phyloP scores from a whole-genome alignment of 2,329 filamentous ascomycete genomes.

The Hirsutella rhossiliensis region DNA sequence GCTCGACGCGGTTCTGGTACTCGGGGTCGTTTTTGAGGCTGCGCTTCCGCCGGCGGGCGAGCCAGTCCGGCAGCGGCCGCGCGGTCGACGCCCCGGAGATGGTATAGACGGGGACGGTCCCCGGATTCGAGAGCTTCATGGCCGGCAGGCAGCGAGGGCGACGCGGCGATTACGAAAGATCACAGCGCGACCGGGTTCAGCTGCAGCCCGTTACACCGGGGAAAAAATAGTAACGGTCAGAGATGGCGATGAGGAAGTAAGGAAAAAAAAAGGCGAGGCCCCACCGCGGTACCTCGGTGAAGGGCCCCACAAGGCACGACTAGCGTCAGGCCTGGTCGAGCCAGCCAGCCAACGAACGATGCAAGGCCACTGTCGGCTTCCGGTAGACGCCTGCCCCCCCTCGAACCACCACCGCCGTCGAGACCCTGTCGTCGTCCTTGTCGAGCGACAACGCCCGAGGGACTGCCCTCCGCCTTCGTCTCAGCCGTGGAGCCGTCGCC shows the following conservation, averaged over 20 bases:
- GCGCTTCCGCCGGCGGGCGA: slow-evolving; percentile 77
- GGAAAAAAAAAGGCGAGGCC: slow-evolving; percentile 2
- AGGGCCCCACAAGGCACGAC: background rate
- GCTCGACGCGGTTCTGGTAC: slow-evolving; percentile 85
- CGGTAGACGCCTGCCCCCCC: background rate
- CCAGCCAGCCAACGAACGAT: background rate
- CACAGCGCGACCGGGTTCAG: background rate
- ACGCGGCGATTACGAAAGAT: background rate
- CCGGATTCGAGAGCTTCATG: slow-evolving; percentile 77
- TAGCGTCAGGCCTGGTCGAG: slow-evolving; percentile 6
- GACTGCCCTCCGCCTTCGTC: background rate
- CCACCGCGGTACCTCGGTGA: slow-evolving; percentile 1
- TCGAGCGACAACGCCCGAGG: background rate
- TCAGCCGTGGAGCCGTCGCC: background rate
- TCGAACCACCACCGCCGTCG: background rate
- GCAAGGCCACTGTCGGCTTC: background rate
- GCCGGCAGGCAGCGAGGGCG: background rate
- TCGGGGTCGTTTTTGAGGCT: slow-evolving; percentile 87
- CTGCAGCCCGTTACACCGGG: background rate
- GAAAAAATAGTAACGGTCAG: too few species aligned
- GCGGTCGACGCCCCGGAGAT: slow-evolving; percentile 84
- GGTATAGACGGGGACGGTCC: slow-evolving; percentile 83
- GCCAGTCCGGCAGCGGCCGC: slow-evolving; percentile 87
- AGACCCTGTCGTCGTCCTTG: background rate
- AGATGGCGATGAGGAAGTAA: background rate